Evolutionary conservation across 495 filamentous ascomycete genomes (phyloP).

Genomic region (Chaetomium fimeti): DNA sequence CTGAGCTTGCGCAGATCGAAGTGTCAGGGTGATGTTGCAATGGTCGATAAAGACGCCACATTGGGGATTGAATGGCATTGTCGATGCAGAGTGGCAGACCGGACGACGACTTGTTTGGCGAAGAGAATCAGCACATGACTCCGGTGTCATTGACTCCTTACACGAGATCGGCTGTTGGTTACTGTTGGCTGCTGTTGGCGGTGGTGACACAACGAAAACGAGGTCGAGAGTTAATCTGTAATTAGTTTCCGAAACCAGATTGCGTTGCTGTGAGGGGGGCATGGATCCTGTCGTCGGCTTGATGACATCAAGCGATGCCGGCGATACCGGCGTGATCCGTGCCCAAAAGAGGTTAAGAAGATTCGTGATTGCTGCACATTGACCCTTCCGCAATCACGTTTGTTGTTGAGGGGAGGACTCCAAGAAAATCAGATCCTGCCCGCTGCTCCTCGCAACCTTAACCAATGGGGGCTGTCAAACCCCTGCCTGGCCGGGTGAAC

Average conservation of each 20-base stretch:
- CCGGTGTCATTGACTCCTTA: not conserved
- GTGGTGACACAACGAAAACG: not conserved
- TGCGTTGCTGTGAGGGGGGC: not conserved
- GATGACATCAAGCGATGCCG: not conserved
- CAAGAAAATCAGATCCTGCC: constrained; percentile 36
- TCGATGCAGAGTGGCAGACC: not conserved
- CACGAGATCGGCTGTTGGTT: too few species aligned
- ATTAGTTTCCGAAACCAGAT: too few species aligned
- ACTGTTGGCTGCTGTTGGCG: constrained; percentile 1
- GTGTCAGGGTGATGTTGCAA: not conserved
- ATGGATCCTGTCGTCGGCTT: not conserved
- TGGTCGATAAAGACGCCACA: not conserved
- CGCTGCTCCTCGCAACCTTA: constrained; percentile 31
- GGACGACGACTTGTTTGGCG: too few species aligned
- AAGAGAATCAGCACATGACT: constrained; percentile 19
- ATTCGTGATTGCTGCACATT: constrained; percentile 40
- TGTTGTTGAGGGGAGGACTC: constrained; percentile 38
- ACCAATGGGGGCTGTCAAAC: constrained; percentile 40
- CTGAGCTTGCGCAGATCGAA: constrained; percentile 18
- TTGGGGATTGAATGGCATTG: constrained; percentile 7
- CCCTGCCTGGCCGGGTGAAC: constrained; percentile 39
- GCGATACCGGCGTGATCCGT: constrained; percentile 8
- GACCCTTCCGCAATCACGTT: constrained; percentile 41
- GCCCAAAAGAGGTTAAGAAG: not conserved
- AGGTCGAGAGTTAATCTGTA: too few species aligned